Evolutionary conservation across 257 asterid species (phyloP).

Genomic region (Linaria vulgaris): DNA sequence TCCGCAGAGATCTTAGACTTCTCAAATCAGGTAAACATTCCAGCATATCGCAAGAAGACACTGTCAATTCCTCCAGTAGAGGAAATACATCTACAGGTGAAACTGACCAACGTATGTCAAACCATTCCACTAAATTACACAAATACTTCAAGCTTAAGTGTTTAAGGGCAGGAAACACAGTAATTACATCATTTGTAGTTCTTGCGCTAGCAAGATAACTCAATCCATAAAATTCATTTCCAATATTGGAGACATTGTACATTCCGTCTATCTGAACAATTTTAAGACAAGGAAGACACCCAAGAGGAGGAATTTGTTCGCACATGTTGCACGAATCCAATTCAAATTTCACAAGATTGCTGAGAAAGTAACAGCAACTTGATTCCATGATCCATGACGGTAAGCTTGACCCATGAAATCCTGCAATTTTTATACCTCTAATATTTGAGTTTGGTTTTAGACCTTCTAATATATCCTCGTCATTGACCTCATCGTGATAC

Average conservation of each 20-base stretch:
- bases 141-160: not conserved
- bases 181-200: not conserved
- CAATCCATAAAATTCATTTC: conserved; percentile 22
- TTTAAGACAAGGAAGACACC: conserved; percentile 26
- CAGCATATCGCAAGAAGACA: conserved; percentile 1
- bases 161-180: conserved; percentile 21
- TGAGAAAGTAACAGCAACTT: not conserved
- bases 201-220: not conserved
- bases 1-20: not conserved
- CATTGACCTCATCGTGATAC: conserved; percentile 2
- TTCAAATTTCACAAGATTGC: conserved; percentile 14
- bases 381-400: conserved; percentile 29
- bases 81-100: conserved; percentile 20
- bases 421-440: conserved; percentile 12
- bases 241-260: conserved; percentile 19
- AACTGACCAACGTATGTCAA: no score
- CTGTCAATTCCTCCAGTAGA: not conserved
- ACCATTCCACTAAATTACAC: conserved; percentile 21
- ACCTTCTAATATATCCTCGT: conserved; percentile 21
- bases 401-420: conserved; percentile 13
- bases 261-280: not conserved
- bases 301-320: conserved; percentile 25
- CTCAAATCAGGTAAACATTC: not conserved
- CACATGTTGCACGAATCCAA: conserved; percentile 13
- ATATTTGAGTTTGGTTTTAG: conserved; percentile 25